Evolutionary conservation across 148 eudicot genomes (phyloP), one percentile per base, ranked within the genome.

Genomic region (Selenicereus undatus): DNA sequence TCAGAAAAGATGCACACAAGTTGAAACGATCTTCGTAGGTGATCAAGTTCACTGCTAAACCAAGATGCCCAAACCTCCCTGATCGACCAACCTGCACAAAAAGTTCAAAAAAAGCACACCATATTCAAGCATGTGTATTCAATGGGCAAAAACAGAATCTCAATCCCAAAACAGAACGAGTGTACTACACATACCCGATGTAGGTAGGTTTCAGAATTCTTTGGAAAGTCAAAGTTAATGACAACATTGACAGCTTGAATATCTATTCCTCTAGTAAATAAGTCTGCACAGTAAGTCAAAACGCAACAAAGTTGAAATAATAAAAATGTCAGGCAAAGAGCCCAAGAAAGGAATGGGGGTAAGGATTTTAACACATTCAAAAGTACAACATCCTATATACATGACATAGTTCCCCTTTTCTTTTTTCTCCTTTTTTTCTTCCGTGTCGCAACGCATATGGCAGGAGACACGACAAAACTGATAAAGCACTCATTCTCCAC

Each of bases 201-300:
- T 69, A 94, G 90, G 83, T 94, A 94, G 60, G 98, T 94, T 81
- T 94, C 98, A 26, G 98, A 77, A 66, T 90, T 94, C 86, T 88
- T 91, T 1, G 98, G 98, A 73, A 94, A 92, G 83, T 94, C 98
- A 73, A 92, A 94, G 78, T 94, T 94, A 42, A 94, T 91, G 56
- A 94, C 98, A 26, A 94, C 95, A 86, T 94, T 94, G 77, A 94
- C 98, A 24, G 97, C 95, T 80, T 91, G 98, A 82, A 94, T 93
- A 88, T 94, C 98, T 81, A 94, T 94, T 45, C 98, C 98, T 75
- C 98, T 90, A 14, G 98, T 94, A 85, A 94, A 94, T 32, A 94
- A 82, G 86, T 94, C 98, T 94, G 93, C 87, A 76, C 18, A 5
- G 13, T 26, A 71, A 48, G 79, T 30, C 54, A 76, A 20, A 72